A percentile compares a stretch with the other conserved stretches of the same genome.
Evolutionary conservation across 2,329 filamentous ascomycete species (phyloP).

Genomic region (Sporothrix euskadiensis): DNA sequence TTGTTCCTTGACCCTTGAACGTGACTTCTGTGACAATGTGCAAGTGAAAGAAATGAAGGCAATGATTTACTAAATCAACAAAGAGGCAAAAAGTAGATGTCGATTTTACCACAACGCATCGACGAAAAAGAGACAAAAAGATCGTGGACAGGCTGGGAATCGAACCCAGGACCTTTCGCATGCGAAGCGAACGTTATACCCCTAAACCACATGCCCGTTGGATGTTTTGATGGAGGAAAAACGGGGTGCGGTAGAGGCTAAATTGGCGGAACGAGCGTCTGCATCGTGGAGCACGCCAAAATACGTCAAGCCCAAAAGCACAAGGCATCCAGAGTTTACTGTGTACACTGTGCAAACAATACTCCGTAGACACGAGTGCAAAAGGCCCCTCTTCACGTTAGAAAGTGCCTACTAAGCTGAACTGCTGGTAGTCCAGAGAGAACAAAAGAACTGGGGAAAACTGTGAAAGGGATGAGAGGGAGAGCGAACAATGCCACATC

Average conservation of each 20-base stretch:
- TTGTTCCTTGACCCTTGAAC: not conserved
- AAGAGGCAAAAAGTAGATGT: not conserved
- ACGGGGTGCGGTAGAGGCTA: not conserved
- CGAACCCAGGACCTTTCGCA: conserved; percentile 17
- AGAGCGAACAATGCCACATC: not conserved
- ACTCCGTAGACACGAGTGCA: not conserved
- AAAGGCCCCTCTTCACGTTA: not conserved
- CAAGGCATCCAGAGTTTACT: not conserved
- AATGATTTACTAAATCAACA: not conserved
- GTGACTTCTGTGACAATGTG: not conserved
- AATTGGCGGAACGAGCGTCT: not conserved
- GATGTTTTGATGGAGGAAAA: not conserved
- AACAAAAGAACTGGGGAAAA: not conserved
- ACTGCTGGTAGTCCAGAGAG: not conserved
- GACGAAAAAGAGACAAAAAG: not conserved
- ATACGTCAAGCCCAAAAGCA: not conserved
- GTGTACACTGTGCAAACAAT: not conserved
- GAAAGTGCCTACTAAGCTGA: not conserved
- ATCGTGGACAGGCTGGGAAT: not conserved
- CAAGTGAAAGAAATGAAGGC: too few species aligned
- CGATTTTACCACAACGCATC: not conserved
- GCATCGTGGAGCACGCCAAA: not conserved
- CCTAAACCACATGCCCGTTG: conserved; percentile 1
- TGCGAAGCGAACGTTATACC: conserved; percentile 14
- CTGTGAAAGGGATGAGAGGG: not conserved